Conservation (phyloP, 768 basidiomycete species). For the Fibroporia radiculosa region DNA sequence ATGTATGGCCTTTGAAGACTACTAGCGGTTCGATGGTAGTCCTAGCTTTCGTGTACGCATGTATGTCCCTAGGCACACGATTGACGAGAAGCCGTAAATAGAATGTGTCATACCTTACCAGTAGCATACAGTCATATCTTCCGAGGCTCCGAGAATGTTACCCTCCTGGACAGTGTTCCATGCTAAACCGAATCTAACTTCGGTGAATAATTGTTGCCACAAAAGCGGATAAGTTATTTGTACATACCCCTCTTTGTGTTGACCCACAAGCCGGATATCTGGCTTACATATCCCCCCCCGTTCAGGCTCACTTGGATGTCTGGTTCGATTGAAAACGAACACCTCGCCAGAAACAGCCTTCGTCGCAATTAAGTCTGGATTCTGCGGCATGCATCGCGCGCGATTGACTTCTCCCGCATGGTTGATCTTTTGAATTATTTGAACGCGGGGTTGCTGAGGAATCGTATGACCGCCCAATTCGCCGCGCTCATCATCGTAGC, state of each 20-base stretch:
- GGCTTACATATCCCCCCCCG: conserved; percentile 80
- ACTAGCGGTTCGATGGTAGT: conserved; percentile 76
- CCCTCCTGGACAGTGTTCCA: conserved; percentile 87
- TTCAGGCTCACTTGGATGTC: conserved; percentile 91
- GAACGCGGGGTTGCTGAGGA: conserved; percentile 77
- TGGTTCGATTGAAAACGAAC: conserved; percentile 92
- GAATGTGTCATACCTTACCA: conserved; percentile 48
- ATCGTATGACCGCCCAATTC: conserved; percentile 92
- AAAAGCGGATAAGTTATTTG: neutral
- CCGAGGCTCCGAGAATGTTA: conserved; percentile 84
- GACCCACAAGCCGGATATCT: conserved; percentile 85
- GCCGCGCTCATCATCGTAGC: conserved; percentile 89
- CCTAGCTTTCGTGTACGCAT: conserved; percentile 76
- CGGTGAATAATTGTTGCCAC: neutral
- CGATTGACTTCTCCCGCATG: conserved; percentile 95
- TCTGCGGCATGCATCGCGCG: conserved; percentile 99
- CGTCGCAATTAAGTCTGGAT: conserved; percentile 93
- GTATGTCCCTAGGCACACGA: conserved; percentile 72
- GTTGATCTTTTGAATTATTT: conserved; percentile 90
- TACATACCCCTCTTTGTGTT: conserved; percentile 86
- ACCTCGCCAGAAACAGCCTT: conserved; percentile 90
- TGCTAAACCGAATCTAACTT: conserved; percentile 77
- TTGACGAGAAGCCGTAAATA: neutral
- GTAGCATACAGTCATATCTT: conserved; percentile 93
- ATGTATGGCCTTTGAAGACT: conserved; percentile 82